Base-by-base conservation (phyloP, 805 yeast species). In the Teunomyces pallodes region DNA sequence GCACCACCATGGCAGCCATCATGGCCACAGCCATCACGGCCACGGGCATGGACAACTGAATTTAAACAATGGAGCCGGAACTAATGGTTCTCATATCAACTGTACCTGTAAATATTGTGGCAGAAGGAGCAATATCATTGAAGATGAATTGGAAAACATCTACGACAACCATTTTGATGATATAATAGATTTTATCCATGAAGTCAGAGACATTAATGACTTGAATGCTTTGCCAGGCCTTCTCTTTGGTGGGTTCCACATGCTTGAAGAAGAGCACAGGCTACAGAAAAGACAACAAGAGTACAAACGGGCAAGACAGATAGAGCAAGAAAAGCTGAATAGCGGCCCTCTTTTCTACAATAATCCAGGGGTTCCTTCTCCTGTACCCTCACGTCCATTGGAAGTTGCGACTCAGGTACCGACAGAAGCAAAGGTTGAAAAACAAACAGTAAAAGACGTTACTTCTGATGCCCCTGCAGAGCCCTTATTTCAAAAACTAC, bases 91-190 rank as follows among this genome's bases (percentile, higher is more conserved):
- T 27, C 41, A 50, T 28, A 51, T 55, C 33, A 54, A 54, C 35
- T 90, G 96, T 62, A 76, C 81, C 49, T 91, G 97, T 62, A 70
- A 83, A 3, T 82, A 82, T 14, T 91, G 97, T 68, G 92, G 91
- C 2, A 78, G 87, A 41, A 84, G 86, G 55, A 82, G 84, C 57
- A 66, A 72, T 44, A 81, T 88, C 12, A 79, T 89, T 53, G 94
- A 87, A 59, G 83, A 81, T 55, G 96, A 88, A 61, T 75, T 90
- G 58, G 90, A 84, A 56, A 79, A 79, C 47, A 77, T 88, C 5
- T 89, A 87, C 60, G 85, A 85, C 52, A 80, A 82, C 13, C 82
- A 84, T 57, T 84, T 83, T 52, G 82, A 79, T 33, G 80, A 60
- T 45, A 70, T 61, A 47, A 66, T 52, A n/a, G 69, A 66, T 33